A percentile compares a stretch with the other conserved stretches of the same genome.
phyloP scores from a whole-genome alignment of 768 basidiomycete species.

The Mycena filopes region DNA sequence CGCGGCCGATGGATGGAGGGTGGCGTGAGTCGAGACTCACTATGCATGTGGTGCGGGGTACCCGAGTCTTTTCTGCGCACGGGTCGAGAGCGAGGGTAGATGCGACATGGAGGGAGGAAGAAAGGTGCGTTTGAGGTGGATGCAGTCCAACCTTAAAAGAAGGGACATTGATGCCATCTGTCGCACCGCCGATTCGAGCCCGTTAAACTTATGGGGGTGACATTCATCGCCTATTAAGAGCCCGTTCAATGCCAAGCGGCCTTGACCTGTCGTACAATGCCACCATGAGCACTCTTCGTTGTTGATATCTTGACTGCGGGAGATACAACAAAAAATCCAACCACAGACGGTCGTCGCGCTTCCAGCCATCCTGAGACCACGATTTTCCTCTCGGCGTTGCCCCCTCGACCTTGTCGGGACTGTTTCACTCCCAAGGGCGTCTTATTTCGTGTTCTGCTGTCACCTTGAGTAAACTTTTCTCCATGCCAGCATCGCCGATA shows the following conservation, averaged over 20 bases:
- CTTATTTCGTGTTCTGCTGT: neutral
- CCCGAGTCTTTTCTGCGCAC: slow-evolving; percentile 23
- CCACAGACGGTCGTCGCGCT: no score
- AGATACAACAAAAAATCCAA: no score
- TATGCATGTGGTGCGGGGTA: slow-evolving; percentile 30
- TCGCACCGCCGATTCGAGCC: neutral
- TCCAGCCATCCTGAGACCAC: no score
- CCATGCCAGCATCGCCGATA: slow-evolving; percentile 15
- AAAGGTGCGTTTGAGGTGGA: neutral
- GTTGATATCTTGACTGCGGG: no score
- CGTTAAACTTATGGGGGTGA: neutral
- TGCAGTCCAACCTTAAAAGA: neutral
- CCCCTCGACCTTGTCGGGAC: slow-evolving; percentile 20
- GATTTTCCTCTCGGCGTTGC: no score
- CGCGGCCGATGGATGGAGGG: no score
- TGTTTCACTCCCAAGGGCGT: no score
- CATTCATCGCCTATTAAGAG: neutral
- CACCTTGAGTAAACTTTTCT: neutral
- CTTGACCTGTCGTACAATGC: no score
- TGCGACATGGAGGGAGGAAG: slow-evolving; percentile 7
- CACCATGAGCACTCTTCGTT: no score
- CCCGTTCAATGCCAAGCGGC: no score
- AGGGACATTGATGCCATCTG: neutral
- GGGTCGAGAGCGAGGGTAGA: slow-evolving; percentile 17
- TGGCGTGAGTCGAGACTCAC: no score